Evolutionary conservation across 1,284 basidiomycete genomes (phyloP).

Genomic region (Trametes versicolor): DNA sequence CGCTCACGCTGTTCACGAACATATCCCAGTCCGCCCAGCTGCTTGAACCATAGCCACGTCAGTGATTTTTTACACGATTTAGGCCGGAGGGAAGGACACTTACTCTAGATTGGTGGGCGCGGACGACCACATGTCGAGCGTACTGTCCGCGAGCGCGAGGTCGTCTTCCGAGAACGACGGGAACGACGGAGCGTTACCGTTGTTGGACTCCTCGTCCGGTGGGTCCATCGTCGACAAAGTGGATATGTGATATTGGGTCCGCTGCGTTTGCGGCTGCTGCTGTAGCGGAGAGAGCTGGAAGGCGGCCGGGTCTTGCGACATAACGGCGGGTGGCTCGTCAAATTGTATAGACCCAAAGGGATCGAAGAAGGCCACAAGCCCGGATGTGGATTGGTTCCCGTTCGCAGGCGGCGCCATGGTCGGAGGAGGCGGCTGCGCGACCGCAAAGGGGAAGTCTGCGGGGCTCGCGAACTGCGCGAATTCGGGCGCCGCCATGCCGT

Average conservation of each 20-base stretch:
- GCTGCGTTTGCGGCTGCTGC: background rate
- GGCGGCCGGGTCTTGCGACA: background rate
- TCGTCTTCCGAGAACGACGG: conserved; percentile 9
- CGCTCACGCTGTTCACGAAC: conserved; percentile 26
- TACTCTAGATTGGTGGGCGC: conserved; percentile 17
- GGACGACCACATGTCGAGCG: conserved; percentile 21
- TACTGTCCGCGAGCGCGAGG: conserved; percentile 19
- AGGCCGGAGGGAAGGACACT: background rate
- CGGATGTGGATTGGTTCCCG: background rate
- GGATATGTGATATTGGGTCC: background rate
- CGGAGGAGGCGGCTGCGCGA: background rate
- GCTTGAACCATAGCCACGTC: too few relatives aligned
- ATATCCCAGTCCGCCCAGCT: conserved; percentile 30
- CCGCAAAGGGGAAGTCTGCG: too few relatives aligned
- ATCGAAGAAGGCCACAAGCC: background rate
- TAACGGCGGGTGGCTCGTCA: background rate
- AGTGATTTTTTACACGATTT: too few relatives aligned
- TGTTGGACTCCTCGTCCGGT: too few relatives aligned
- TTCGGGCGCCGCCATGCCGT: too few relatives aligned
- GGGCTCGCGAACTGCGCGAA: background rate
- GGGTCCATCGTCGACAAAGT: background rate
- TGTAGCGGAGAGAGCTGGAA: background rate
- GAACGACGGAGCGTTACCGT: background rate
- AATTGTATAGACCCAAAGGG: background rate
- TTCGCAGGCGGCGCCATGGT: background rate